These are phyloP conservation scores for Glutinoglossum americanum DNA, from an alignment of 495 filamentous ascomycete species.

Conservation along the genomic window DNA sequence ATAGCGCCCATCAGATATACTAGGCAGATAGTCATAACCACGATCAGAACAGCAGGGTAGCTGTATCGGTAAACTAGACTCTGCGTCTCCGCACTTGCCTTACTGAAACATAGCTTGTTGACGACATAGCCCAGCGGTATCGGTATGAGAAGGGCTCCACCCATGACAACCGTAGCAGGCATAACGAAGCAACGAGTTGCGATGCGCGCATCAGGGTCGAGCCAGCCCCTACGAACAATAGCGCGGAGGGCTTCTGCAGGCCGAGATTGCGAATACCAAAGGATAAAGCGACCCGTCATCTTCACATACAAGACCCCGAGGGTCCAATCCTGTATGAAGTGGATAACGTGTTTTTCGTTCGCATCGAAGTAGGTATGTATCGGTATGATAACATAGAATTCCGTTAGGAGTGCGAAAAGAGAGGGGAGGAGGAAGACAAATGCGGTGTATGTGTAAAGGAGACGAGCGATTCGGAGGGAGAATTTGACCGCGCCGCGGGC, in stretches of 20 bases:
- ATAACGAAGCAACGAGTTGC: slow-evolving; percentile 69
- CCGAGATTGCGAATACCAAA: slow-evolving; percentile 39
- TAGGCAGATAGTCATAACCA: slow-evolving; percentile 23
- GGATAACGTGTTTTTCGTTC: slow-evolving; percentile 46
- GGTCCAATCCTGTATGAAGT: slow-evolving; percentile 85
- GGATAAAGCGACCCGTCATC: slow-evolving; percentile 49
- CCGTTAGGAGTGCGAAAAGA: slow-evolving; percentile 59
- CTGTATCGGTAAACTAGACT: slow-evolving; percentile 47
- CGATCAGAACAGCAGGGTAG: slow-evolving; percentile 36
- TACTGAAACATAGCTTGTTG: slow-evolving; percentile 22
- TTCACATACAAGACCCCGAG: slow-evolving; percentile 83
- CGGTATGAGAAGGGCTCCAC: slow-evolving; percentile 36
- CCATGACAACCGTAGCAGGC: slow-evolving; percentile 38
- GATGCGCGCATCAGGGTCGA: slow-evolving; percentile 54
- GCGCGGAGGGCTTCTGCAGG: slow-evolving; percentile 51
- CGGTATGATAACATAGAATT: slow-evolving; percentile 78
- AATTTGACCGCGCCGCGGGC: slow-evolving; percentile 5
- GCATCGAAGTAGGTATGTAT: slow-evolving; percentile 56
- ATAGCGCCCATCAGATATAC: slow-evolving; percentile 25
- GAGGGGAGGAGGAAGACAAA: slow-evolving; percentile 60
- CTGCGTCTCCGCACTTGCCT: slow-evolving; percentile 21
- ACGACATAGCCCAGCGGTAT: slow-evolving; percentile 24
- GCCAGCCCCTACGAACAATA: slow-evolving; percentile 57
- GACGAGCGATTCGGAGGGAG: slow-evolving; percentile 7
- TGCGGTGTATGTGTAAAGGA: slow-evolving; percentile 51